These are phyloP conservation scores for Umbilicus rupestris DNA, from an alignment of 164 flowering plant species.

Conservation along the genomic window DNA sequence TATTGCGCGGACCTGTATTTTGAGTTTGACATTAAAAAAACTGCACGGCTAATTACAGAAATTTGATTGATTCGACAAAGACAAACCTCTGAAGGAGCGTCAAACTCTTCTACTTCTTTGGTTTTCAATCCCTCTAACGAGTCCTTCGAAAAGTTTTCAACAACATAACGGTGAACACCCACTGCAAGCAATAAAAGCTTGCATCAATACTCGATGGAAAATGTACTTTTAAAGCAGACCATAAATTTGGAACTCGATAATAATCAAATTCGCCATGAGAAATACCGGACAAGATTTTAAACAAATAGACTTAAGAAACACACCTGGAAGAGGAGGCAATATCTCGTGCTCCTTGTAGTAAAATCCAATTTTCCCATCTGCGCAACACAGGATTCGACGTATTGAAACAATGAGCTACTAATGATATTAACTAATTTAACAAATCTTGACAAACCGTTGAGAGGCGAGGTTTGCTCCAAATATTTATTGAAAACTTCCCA, in stretches of 20 bases:
- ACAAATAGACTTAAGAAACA: not conserved
- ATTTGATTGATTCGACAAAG: not conserved
- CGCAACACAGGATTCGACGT: not conserved
- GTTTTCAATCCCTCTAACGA: constrained; percentile 39
- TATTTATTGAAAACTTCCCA: constrained; percentile 75
- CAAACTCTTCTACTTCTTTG: constrained; percentile 65
- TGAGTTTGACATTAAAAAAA: not conserved
- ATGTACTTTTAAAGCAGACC: not conserved
- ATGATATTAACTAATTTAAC: not conserved
- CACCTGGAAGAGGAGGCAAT: constrained; percentile 94
- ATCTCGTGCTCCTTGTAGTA: constrained; percentile 97
- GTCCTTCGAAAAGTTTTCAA: constrained; percentile 41
- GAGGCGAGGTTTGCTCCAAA: constrained; percentile 61
- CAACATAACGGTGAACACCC: constrained; percentile 69
- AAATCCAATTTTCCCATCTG: constrained; percentile 91
- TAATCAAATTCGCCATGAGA: not conserved
- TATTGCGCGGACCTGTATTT: constrained; percentile 67
- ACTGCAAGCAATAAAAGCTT: constrained; percentile 27
- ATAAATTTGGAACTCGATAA: not conserved
- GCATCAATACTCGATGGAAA: not conserved
- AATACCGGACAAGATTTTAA: not conserved
- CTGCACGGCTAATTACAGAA: not conserved
- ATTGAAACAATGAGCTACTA: constrained; percentile 6
- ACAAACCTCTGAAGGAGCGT: constrained; percentile 84
- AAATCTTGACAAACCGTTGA: constrained; percentile 52